Base-by-base conservation (phyloP, 345 rosid species). In the Dipteronia dyeriana region DNA sequence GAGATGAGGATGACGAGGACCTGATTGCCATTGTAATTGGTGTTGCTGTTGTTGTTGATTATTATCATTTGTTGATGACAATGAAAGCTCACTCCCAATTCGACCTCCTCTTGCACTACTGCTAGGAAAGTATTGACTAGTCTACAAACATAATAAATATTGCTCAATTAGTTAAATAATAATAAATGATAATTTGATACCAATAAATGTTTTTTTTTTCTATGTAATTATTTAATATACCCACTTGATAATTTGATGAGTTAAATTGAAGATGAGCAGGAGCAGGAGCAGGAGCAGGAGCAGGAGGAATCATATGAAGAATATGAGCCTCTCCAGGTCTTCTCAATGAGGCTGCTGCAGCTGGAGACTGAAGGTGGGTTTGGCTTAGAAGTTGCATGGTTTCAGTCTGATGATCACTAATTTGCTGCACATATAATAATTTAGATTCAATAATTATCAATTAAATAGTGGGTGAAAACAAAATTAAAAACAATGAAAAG, bases 61-160 rank as follows among this genome's bases (percentile, higher is more conserved):
- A 74, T 82, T 82, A 53, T 78, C 88, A 29, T 17, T 63, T 29
- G 84, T 78, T 20, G 90, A 86, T 20, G 90, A 86, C 41, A 89
- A 79, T 1, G 96, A 85, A 19, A 92, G 92, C 73, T 91, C 95
- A 53, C 88, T 85, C 31, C 93, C 90, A n/a, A 82, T 71, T 75
- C 84, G 80, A 34, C 86, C 89, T 78, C 87, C 90, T 45, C 81
- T 86, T 7, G 63, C 26, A 79, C 94, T 84, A 84, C 85, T 85
- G 91, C 96, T 88, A 65, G 84, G 85, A 83, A 82, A 59, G 63
- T 59, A 81, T 77, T 85, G 88, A 75, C 63, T 59, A 59, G 74
- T 71, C 86, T 72, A 70, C 86, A 66, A 64, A 63, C 65, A 60
- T 31, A 41, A 57, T 9, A 11, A 70, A 20, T 20, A 26, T 41